Evolutionary conservation across 2,329 filamentous ascomycete species (phyloP), one percentile per base, ranked within the genome.

Genomic region (Penicillium sp.): DNA sequence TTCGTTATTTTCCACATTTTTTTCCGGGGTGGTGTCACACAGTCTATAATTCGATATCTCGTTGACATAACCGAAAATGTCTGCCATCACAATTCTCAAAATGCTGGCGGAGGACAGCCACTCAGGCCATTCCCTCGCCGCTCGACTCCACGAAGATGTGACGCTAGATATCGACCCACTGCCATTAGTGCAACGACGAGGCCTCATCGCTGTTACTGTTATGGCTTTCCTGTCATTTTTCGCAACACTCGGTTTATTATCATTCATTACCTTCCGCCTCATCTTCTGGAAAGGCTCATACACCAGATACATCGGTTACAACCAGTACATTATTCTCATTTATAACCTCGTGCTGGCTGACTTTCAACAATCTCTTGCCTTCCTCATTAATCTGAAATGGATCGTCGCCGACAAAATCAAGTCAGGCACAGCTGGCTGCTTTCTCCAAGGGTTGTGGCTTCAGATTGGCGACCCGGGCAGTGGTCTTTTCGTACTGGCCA

Each of bases 241-340:
- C 42, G 75, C 78, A 25, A 78, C 78, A 4, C 66, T 73, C 2
- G 53, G 58, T 2, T 70, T 82, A 5, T 72, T 82, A 6, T 55
- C 57, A 11, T 81, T 81, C 67, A 77, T 82, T 57, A 81, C 79
- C 9, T 78, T 79, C 58, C 77, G 79, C 23, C 67, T 82, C n/a
- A 62, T 82, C 29, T 77, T 77, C 56, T 82, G 79, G 80, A 72
- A 76, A 45, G 73, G 70, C 51, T 75, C 75, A 56, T 79, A 81
- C 61, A 66, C 72, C 37, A 70, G 77, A 57, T 79, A 79, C 55
- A 79, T 82, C 51, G 79, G 79, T 56, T 79, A 81, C 67, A 82
- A 82, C 59, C 80, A 82, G 68, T 82, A 80, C 52, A 70, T 82
- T n/a, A 67, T 82, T 37, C 73, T 82, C 23, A 81, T 82, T 49